Evolutionary conservation across 2,329 filamentous ascomycete species (phyloP).

Genomic region (Ophiostoma perfectum): DNA sequence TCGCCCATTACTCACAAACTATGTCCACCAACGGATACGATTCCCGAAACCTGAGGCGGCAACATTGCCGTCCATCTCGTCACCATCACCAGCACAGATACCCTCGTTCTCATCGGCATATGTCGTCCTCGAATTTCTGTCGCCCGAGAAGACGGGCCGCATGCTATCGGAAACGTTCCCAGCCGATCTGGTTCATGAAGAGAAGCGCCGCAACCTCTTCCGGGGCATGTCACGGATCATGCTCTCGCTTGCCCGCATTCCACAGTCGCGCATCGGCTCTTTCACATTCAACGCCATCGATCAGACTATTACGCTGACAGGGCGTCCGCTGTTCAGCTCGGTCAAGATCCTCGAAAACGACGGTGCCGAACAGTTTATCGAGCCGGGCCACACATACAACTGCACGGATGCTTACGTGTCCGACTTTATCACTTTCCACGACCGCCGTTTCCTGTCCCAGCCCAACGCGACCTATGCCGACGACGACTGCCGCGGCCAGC

Average conservation of each 20-base stretch:
- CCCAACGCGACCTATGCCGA: slow-evolving; percentile 28
- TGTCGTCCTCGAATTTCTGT: slow-evolving; percentile 2
- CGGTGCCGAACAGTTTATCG: slow-evolving; percentile 32
- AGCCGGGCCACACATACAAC: slow-evolving; percentile 31
- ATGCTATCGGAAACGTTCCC: slow-evolving; percentile 10
- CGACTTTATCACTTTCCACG: slow-evolving; percentile 31
- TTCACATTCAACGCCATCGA: slow-evolving; percentile 30
- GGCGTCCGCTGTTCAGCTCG: slow-evolving; percentile 26
- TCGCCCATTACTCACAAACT: slow-evolving; percentile 8
- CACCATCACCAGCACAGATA: background rate
- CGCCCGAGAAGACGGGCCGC: slow-evolving; percentile 6
- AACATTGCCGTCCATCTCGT: background rate
- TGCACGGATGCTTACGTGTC: slow-evolving; percentile 30
- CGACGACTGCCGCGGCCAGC: slow-evolving; percentile 30
- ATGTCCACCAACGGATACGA: background rate
- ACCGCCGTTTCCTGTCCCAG: slow-evolving; percentile 29
- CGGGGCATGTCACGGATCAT: slow-evolving; percentile 27
- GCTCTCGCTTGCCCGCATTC: slow-evolving; percentile 31
- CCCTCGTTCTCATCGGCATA: slow-evolving; percentile 6
- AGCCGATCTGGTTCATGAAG: background rate
- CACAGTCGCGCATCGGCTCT: slow-evolving; percentile 31
- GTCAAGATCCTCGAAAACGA: slow-evolving; percentile 34
- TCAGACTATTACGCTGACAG: slow-evolving; percentile 25
- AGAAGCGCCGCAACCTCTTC: slow-evolving; percentile 21
- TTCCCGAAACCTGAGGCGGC: background rate